Base-by-base conservation (phyloP, 2,329 filamentous ascomycete genomes). In the Fusarium redolens region DNA sequence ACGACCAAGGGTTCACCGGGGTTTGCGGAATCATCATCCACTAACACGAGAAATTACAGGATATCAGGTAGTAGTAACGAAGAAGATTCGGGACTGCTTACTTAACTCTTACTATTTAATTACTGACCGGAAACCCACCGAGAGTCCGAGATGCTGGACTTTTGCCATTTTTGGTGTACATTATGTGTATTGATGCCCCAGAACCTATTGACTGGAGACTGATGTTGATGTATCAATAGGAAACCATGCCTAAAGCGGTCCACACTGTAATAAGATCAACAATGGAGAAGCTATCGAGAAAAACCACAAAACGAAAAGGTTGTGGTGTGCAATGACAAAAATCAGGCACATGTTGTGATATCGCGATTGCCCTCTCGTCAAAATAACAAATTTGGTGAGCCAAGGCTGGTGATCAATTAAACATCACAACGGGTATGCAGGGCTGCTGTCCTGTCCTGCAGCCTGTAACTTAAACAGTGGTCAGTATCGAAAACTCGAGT, bases 401-500 rank as follows among this genome's bases (percentile, higher is more conserved):
- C 56, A 69, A 47, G 62, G 48, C 64, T 57, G 52, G 43, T 69
- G 62, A 71, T 68, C 61, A 71, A 28, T 61, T 47, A 68, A 33
- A 43, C 65, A 69, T 75, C 74, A 76, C 63, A 35, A 22, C 35
- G 45, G 56, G 30, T 38, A 66, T 68, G 66, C 72, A 72, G 65
- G 65, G 62, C 72, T 73, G 58, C 33, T 48, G 12, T 35, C 40
- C 33, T 18, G 54, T 57, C 54, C 41, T 57, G 40, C 30, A 48
- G 40, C 30, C 50, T 25, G 30, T 41, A 47, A 35, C 54, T 47
- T 48, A 61, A 61, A 40, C 40, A 40, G 22, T 47, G 54, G 37
- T 38, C 45, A 40, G 65, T 35, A 54, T 72, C 59, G 60, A 55
- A 54, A 62, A 47, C 38, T 67, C 61, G 35, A 68, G 63, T 56